These are phyloP conservation scores for Camelina sativa DNA, from an alignment of 345 rosid genomes.

Conservation along the genomic window DNA sequence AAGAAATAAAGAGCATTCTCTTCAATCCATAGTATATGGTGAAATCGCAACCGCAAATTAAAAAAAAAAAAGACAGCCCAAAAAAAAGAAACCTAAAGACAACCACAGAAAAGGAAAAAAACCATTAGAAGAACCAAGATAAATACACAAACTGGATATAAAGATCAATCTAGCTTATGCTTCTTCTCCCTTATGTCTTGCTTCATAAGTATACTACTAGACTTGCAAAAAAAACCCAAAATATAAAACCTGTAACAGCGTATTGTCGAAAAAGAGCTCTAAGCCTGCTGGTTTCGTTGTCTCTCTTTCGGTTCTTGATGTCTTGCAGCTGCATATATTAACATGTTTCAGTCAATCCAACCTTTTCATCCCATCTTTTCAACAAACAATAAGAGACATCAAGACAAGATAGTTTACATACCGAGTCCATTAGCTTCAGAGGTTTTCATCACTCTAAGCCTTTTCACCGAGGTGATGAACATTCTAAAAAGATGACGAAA, in stretches of 20 bases:
- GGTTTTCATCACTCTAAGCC: constrained; percentile 88
- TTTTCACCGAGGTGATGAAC: constrained; percentile 76
- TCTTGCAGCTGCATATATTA: constrained; percentile 66
- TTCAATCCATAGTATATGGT: constrained; percentile 31
- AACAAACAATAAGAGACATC: neutral
- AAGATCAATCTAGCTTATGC: constrained; percentile 35
- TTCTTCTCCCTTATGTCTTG: constrained; percentile 42
- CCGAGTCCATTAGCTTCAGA: constrained; percentile 90
- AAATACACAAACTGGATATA: constrained; percentile 24
- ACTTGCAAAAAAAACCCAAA: constrained; percentile 37
- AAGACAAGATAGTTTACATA: constrained; percentile 36
- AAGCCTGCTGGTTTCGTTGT: constrained; percentile 65
- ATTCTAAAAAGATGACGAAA: constrained; percentile 54
- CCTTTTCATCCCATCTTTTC: neutral
- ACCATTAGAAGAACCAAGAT: constrained; percentile 30
- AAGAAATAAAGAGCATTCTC: constrained; percentile 45
- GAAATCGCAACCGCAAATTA: constrained; percentile 26
- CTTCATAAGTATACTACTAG: constrained; percentile 32
- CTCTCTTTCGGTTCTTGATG: constrained; percentile 58
- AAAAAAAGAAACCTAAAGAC: constrained; percentile 2
- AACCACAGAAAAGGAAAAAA: constrained; percentile 3
- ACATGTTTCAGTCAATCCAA: constrained; percentile 16
- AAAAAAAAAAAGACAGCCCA: constrained; percentile 14
- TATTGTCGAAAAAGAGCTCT: constrained; percentile 24
- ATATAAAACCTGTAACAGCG: constrained; percentile 25